These are phyloP conservation scores for Xylariales sp. DNA, from an alignment of 2,329 filamentous ascomycete species.

Conservation along the genomic window DNA sequence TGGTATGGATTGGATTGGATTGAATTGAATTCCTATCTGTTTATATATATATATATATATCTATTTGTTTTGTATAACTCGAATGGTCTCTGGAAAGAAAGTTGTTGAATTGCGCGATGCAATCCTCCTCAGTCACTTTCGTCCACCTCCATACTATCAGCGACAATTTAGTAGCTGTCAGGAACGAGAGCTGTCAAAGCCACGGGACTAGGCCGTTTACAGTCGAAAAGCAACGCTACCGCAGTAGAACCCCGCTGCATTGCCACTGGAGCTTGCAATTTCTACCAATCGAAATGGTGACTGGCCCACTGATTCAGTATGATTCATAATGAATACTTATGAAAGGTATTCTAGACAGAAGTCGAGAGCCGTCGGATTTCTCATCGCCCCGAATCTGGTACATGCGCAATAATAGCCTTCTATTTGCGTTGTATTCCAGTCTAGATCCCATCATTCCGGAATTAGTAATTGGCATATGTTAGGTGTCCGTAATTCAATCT, in stretches of 20 bases:
- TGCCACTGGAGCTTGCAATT: not conserved
- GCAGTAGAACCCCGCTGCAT: slow-evolving; percentile 3
- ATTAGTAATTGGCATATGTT: too few species aligned
- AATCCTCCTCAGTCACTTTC: not conserved
- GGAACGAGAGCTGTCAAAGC: not conserved
- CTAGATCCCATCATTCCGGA: too few species aligned
- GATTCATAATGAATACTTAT: slow-evolving; percentile 42
- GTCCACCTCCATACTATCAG: not conserved
- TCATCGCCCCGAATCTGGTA: too few species aligned
- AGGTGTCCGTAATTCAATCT: too few species aligned
- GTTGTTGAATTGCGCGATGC: not conserved
- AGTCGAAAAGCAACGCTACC: not conserved
- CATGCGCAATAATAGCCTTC: too few species aligned
- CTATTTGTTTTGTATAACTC: not conserved
- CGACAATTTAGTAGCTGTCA: too few species aligned
- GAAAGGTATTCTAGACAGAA: too few species aligned
- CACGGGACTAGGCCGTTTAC: slow-evolving; percentile 5
- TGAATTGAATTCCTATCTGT: slow-evolving; percentile 2
- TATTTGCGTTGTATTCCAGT: too few species aligned
- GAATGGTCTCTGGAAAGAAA: too few species aligned
- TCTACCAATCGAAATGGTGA: slow-evolving; percentile 37
- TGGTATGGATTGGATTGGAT: not conserved
- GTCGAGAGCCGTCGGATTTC: too few species aligned
- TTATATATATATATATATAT: not conserved
- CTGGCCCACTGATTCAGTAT: slow-evolving; percentile 38